phyloP scores from a whole-genome alignment of 345 rosid species.

The Populus ilicifolia region DNA sequence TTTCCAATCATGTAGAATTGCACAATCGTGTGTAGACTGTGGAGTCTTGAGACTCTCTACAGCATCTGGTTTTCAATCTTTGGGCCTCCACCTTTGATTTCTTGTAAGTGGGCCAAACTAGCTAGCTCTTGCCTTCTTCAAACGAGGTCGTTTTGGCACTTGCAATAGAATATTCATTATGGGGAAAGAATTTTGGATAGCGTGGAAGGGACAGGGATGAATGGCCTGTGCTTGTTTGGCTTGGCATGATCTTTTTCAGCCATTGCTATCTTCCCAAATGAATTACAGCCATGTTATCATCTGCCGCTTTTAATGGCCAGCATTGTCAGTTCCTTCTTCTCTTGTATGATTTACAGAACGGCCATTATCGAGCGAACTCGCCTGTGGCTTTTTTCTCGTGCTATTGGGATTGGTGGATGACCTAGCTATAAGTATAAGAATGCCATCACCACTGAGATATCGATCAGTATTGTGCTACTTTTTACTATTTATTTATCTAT shows the following conservation, averaged over 20 bases:
- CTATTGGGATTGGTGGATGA: too few species aligned
- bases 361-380: too few species aligned
- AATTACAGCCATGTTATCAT: background rate
- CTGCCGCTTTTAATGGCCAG: background rate
- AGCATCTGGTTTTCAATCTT: background rate
- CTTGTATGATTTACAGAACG: too few species aligned
- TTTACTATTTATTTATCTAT: too few species aligned
- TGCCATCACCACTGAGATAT: too few species aligned
- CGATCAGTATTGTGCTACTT: too few species aligned
- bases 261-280: background rate
- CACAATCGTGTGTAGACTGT: too few species aligned
- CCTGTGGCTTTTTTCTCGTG: too few species aligned
- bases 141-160: background rate
- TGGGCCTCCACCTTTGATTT: background rate
- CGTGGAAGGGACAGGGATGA: background rate
- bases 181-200: background rate
- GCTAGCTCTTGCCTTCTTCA: background rate
- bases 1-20: background rate
- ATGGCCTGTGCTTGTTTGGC: slow-evolving; percentile 25
- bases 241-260: background rate
- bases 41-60: background rate
- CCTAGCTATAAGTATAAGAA: too few species aligned
- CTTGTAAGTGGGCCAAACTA: background rate
- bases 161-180: background rate
- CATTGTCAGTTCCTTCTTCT: too few species aligned